Evolutionary conservation across 345 rosid genomes (phyloP).

Genomic region (Arabidopsis suecica): DNA sequence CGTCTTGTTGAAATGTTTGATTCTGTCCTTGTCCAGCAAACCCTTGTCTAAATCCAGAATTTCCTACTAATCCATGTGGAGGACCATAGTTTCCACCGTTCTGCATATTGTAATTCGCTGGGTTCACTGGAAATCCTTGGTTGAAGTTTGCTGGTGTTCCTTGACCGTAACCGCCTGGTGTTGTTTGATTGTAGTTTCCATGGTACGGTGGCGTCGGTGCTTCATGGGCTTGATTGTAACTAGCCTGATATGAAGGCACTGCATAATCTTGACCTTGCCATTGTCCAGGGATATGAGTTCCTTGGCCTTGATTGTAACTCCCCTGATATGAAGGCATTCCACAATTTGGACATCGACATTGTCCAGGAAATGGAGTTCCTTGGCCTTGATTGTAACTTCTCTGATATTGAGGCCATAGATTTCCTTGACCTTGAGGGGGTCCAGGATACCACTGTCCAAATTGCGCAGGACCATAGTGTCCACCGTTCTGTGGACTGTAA

Average conservation of each 20-base stretch:
- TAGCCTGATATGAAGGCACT: slow-evolving; percentile 46
- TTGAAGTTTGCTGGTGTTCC: slow-evolving; percentile 45
- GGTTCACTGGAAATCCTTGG: slow-evolving; percentile 41
- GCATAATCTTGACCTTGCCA: slow-evolving; percentile 43
- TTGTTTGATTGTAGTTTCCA: slow-evolving; percentile 40
- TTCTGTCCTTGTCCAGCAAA: slow-evolving; percentile 19
- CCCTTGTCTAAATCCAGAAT: slow-evolving; percentile 15
- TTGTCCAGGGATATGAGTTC: slow-evolving; percentile 30
- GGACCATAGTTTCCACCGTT: slow-evolving; percentile 44
- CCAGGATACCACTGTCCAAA: slow-evolving; percentile 27
- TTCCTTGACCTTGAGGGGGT: slow-evolving; percentile 20
- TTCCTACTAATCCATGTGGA: slow-evolving; percentile 27
- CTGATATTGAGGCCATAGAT: slow-evolving; percentile 33
- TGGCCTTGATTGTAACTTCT: slow-evolving; percentile 33
- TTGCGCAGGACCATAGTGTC: slow-evolving; percentile 28
- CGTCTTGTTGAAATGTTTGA: slow-evolving; percentile 48
- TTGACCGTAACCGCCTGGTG: slow-evolving; percentile 46
- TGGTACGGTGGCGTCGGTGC: slow-evolving; percentile 43
- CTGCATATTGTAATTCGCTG: slow-evolving; percentile 42
- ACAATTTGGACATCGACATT: slow-evolving; percentile 46
- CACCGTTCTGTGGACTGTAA: slow-evolving; percentile 37
- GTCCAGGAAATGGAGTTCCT: slow-evolving; percentile 29
- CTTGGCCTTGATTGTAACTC: slow-evolving; percentile 41
- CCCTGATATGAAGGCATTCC: slow-evolving; percentile 41
- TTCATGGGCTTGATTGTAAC: slow-evolving; percentile 46